phyloP scores from a whole-genome alignment of 2,329 filamentous ascomycete genomes.

The Nectriaceae sp. region DNA sequence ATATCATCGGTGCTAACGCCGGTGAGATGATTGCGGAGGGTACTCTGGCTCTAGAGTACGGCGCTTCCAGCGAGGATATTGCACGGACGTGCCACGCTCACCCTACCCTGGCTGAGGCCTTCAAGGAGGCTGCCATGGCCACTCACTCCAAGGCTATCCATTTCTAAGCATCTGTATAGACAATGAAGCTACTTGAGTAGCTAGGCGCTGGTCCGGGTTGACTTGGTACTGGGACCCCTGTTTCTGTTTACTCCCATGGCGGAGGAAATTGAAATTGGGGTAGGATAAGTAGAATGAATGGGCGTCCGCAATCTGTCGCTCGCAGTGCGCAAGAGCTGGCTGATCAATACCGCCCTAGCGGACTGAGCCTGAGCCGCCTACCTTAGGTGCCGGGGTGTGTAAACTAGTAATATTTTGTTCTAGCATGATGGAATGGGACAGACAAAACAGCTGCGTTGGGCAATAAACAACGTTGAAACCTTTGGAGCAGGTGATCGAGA shows the following conservation, averaged over 20 bases:
- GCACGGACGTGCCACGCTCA: slow-evolving; percentile 95
- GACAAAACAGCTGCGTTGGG: slow-evolving; percentile 14
- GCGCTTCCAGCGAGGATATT: slow-evolving; percentile 92
- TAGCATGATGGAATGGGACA: slow-evolving; percentile 31
- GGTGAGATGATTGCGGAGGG: slow-evolving; percentile 99
- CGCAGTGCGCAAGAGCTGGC: not conserved
- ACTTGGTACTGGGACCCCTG: not conserved
- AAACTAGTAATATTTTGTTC: slow-evolving; percentile 34
- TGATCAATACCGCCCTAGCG: slow-evolving; percentile 21
- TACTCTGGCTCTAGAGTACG: slow-evolving; percentile 93
- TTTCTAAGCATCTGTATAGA: slow-evolving; percentile 59
- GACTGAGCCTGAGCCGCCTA: slow-evolving; percentile 23
- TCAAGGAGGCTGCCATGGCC: slow-evolving; percentile 99
- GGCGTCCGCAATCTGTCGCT: not conserved
- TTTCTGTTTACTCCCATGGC: no score
- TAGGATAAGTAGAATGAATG: not conserved
- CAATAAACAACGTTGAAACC: not conserved
- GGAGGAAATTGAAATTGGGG: not conserved
- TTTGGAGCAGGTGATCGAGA: not conserved
- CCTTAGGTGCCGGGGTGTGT: slow-evolving; percentile 28
- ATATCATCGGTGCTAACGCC: slow-evolving; percentile 94
- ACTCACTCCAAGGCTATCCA: slow-evolving; percentile 96
- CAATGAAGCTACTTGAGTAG: not conserved
- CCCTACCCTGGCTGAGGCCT: slow-evolving; percentile 92
- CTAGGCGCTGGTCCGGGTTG: not conserved